Conservation (phyloP, 192 early-diverging fungal species). For the Podila epicladia region DNA sequence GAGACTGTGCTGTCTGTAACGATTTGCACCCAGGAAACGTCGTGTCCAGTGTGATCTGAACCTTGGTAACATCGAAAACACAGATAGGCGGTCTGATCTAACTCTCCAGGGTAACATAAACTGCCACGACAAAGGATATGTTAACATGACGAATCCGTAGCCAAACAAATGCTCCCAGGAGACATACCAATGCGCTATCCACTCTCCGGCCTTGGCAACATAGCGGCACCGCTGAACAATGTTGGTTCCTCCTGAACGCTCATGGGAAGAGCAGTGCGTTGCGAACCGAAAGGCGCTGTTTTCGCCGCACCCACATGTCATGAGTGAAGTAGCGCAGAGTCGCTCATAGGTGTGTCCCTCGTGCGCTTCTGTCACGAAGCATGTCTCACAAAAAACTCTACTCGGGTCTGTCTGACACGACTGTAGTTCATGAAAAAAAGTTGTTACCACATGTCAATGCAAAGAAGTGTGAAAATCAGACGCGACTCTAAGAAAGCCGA, state of each 20-base stretch:
- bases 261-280: conserved; percentile 34
- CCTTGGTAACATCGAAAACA: conserved; percentile 30
- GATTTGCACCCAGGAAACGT: conserved; percentile 17
- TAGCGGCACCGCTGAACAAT: conserved; percentile 32
- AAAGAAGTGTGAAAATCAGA: neutral
- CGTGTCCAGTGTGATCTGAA: conserved; percentile 23
- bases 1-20: conserved; percentile 3
- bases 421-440: conserved; percentile 2
- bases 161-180: neutral
- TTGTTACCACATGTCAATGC: neutral
- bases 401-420: conserved; percentile 28
- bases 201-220: conserved; percentile 22
- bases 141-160: too few relatives aligned
- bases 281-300: conserved; percentile 46
- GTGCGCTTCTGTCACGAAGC: conserved; percentile 40
- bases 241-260: conserved; percentile 37
- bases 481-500: neutral
- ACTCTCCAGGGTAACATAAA: conserved; percentile 9
- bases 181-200: conserved; percentile 28
- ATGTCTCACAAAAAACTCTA: conserved; percentile 26
- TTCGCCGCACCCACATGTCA: conserved; percentile 34
- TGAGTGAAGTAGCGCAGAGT: neutral
- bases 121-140: neutral
- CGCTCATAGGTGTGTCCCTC: conserved; percentile 21
- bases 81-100: conserved; percentile 10